phyloP scores from a whole-genome alignment of 768 basidiomycete genomes.

The Calocera cornea region DNA sequence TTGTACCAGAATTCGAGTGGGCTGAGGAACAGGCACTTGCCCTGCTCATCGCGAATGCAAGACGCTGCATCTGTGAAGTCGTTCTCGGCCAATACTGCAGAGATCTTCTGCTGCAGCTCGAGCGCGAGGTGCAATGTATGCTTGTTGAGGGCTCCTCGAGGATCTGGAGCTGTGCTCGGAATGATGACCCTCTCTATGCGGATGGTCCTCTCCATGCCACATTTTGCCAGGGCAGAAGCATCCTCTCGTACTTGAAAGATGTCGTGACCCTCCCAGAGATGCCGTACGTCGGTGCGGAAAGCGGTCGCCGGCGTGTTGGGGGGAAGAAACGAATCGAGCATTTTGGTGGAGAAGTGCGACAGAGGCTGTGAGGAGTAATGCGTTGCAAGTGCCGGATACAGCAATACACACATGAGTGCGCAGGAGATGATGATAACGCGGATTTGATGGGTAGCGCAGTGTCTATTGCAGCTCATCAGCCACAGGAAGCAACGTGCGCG shows the following conservation, averaged over 20 bases:
- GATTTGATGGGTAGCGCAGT: constrained; percentile 82
- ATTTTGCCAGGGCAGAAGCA: constrained; percentile 55
- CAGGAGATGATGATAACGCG: constrained; percentile 77
- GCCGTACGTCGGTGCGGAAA: constrained; percentile 38
- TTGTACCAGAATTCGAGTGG: constrained; percentile 66
- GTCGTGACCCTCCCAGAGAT: constrained; percentile 56
- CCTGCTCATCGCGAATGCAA: constrained; percentile 42
- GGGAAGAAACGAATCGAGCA: constrained; percentile 49
- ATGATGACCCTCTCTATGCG: constrained; percentile 68
- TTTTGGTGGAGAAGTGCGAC: constrained; percentile 39
- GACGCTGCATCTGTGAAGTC: constrained; percentile 27
- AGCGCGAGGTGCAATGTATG: constrained; percentile 50
- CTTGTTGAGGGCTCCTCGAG: constrained; percentile 44
- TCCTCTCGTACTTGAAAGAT: constrained; percentile 55
- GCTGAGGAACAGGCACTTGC: constrained; percentile 54
- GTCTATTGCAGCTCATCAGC: constrained; percentile 32
- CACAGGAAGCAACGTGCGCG: not conserved
- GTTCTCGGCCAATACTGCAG: constrained; percentile 29
- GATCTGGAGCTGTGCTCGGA: constrained; percentile 37
- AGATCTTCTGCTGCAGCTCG: constrained; percentile 44
- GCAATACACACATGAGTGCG: constrained; percentile 76
- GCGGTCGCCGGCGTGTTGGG: constrained; percentile 35
- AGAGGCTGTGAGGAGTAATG: constrained; percentile 61
- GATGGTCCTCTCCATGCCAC: constrained; percentile 52
- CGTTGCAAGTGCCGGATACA: constrained; percentile 78